Conservation (phyloP, 1,284 basidiomycete genomes). For the Papiliotrema fonsecae region DNA sequence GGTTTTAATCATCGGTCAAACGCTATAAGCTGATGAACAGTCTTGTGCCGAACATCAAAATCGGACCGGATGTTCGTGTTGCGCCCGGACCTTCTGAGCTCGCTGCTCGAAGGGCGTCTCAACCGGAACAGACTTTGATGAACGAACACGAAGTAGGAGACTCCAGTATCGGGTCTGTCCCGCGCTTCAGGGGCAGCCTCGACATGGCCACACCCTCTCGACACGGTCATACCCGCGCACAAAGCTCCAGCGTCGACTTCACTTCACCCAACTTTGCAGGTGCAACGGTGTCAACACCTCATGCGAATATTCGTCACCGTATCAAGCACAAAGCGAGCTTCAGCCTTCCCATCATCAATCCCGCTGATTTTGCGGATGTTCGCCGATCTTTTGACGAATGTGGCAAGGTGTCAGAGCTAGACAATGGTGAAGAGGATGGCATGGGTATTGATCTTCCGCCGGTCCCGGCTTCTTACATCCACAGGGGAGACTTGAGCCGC, state of each 20-base stretch:
- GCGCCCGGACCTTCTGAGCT: slow-evolving; percentile 9
- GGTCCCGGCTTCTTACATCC: slow-evolving; percentile 10
- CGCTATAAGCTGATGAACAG: slow-evolving; percentile 7
- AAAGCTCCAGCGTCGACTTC: slow-evolving; percentile 24
- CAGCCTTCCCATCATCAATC: slow-evolving; percentile 20
- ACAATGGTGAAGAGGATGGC: background rate
- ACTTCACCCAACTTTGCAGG: slow-evolving; percentile 9
- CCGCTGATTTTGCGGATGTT: slow-evolving; percentile 21
- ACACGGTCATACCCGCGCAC: slow-evolving; percentile 8
- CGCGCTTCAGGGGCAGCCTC: slow-evolving; percentile 1
- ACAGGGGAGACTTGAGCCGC: background rate
- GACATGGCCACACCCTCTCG: slow-evolving; percentile 3
- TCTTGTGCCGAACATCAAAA: slow-evolving; percentile 21
- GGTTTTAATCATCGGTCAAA: background rate
- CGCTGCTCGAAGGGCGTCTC: background rate
- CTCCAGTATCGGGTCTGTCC: background rate
- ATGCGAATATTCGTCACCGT: slow-evolving; percentile 1
- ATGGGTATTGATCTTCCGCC: slow-evolving; percentile 25
- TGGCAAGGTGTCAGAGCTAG: background rate
- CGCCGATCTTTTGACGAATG: slow-evolving; percentile 20
- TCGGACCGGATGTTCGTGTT: slow-evolving; percentile 16
- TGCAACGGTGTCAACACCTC: slow-evolving; percentile 8
- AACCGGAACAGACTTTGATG: background rate
- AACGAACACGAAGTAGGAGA: background rate
- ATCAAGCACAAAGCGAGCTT: slow-evolving; percentile 22